phyloP scores from a whole-genome alignment of 2,329 filamentous ascomycete genomes.

The Monosporascus sp. region DNA sequence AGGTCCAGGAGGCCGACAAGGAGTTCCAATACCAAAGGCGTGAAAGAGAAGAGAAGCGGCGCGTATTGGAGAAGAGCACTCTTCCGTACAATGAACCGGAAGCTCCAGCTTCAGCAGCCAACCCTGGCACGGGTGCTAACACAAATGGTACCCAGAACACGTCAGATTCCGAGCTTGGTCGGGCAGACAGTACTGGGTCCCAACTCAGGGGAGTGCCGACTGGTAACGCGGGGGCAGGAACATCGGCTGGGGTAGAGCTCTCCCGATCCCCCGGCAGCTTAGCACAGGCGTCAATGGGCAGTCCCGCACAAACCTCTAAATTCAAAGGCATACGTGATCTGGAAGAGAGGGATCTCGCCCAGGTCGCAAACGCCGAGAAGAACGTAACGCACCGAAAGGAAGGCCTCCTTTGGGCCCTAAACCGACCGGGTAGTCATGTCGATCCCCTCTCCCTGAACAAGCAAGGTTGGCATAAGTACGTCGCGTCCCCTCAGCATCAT shows the following conservation, averaged over 20 bases:
- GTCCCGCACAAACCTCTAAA: slow-evolving; percentile 49
- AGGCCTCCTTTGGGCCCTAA: slow-evolving; percentile 90
- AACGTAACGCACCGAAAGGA: slow-evolving; percentile 76
- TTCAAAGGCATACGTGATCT: slow-evolving; percentile 93
- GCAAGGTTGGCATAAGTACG: slow-evolving; percentile 97
- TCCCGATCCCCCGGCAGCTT: slow-evolving; percentile 55
- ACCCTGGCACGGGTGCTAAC: slow-evolving; percentile 27
- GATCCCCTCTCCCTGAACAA: slow-evolving; percentile 95
- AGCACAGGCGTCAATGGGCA: slow-evolving; percentile 39
- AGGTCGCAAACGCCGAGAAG: slow-evolving; percentile 47
- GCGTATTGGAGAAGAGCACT: slow-evolving; percentile 83
- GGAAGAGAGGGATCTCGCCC: slow-evolving; percentile 70
- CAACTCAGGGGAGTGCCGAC: slow-evolving; percentile 52
- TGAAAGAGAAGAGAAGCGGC: slow-evolving; percentile 92
- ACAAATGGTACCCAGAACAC: slow-evolving; percentile 45
- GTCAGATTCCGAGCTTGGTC: slow-evolving; percentile 64
- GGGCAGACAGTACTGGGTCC: slow-evolving; percentile 70
- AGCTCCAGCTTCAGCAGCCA: slow-evolving; percentile 38
- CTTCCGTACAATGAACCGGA: slow-evolving; percentile 68
- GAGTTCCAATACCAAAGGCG: slow-evolving; percentile 92
- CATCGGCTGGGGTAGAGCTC: slow-evolving; percentile 35
- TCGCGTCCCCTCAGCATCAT: slow-evolving; percentile 14
- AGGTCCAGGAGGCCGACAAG: slow-evolving; percentile 92
- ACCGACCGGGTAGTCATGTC: slow-evolving; percentile 86
- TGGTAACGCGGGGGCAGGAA: slow-evolving; percentile 33